Percentiles rank a stretch among this genome's conserved stretches.
phyloP scores from a whole-genome alignment of 2,329 filamentous ascomycete genomes.

The Cytospora mali region DNA sequence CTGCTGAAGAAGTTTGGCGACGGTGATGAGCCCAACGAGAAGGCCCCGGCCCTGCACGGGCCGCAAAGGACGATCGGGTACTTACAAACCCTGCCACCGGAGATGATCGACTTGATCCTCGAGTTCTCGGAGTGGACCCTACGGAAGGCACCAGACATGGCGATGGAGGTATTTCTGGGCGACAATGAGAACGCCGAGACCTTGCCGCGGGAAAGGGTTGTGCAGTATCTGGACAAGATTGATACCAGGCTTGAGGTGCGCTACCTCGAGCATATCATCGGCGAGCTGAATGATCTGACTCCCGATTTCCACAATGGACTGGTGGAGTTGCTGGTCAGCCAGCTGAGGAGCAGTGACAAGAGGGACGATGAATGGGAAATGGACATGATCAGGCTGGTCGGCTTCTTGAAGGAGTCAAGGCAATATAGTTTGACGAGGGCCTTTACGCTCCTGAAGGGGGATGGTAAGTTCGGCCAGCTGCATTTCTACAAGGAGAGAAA shows the following conservation, averaged over 20 bases:
- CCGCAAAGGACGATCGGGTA: constrained; percentile 85
- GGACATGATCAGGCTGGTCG: constrained; percentile 68
- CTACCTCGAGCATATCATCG: constrained; percentile 90
- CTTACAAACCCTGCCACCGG: constrained; percentile 83
- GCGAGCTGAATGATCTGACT: constrained; percentile 80
- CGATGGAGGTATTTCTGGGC: constrained; percentile 90
- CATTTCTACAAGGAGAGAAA: background rate
- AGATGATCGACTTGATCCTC: constrained; percentile 86
- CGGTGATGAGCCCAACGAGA: constrained; percentile 52
- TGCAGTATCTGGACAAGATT: constrained; percentile 72
- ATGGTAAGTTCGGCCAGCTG: constrained; percentile 58
- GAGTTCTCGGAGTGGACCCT: constrained; percentile 92
- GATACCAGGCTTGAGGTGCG: constrained; percentile 71
- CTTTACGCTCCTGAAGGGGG: constrained; percentile 74
- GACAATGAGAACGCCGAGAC: constrained; percentile 96
- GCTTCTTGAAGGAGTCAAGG: constrained; percentile 73
- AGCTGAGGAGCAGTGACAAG: constrained; percentile 48
- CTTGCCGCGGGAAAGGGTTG: constrained; percentile 74
- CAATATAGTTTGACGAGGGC: constrained; percentile 82
- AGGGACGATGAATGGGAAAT: constrained; percentile 54
- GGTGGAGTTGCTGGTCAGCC: constrained; percentile 68
- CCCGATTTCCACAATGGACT: constrained; percentile 87
- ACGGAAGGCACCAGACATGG: constrained; percentile 68
- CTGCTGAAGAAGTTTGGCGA: constrained; percentile 80
- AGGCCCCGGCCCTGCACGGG: constrained; percentile 67